Conservation (phyloP, 148 eudicot genomes). For the Nepenthes gracilis region DNA sequence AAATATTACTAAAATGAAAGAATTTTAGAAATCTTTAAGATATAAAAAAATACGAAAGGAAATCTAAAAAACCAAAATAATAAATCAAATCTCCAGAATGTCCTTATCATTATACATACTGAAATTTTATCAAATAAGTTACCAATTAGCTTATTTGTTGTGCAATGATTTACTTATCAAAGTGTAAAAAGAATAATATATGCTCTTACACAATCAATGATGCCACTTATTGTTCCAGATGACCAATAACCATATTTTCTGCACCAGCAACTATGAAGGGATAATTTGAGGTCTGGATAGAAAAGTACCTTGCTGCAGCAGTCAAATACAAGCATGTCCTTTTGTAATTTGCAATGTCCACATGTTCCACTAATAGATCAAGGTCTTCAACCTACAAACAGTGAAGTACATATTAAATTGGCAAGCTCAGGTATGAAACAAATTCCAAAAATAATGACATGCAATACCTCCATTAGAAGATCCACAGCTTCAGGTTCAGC, state of each 20-base stretch:
- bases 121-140: too few species aligned
- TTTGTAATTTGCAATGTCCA: constrained; percentile 56
- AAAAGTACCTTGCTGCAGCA: constrained; percentile 62
- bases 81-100: too few species aligned
- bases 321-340: constrained; percentile 82
- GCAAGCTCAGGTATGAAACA: constrained; percentile 3
- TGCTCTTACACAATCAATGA: too few species aligned
- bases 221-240: neutral
- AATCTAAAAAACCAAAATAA: too few species aligned
- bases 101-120: too few species aligned
- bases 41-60: too few species aligned
- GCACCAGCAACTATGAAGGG: neutral
- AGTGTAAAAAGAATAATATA: too few species aligned
- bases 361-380: constrained; percentile 58
- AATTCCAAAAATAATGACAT: constrained; percentile 4
- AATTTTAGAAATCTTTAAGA: too few species aligned
- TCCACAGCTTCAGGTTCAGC: constrained; percentile 97
- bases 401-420: neutral
- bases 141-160: too few species aligned
- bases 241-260: neutral
- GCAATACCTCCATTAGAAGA: constrained; percentile 89
- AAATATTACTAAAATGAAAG: too few species aligned
- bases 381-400: constrained; percentile 71
- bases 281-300: neutral
- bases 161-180: too few species aligned